A percentile compares a stretch with the other conserved stretches of the same genome.
Evolutionary conservation across 2,329 filamentous ascomycete species (phyloP).

Genomic region (Claviceps pazoutovae): DNA sequence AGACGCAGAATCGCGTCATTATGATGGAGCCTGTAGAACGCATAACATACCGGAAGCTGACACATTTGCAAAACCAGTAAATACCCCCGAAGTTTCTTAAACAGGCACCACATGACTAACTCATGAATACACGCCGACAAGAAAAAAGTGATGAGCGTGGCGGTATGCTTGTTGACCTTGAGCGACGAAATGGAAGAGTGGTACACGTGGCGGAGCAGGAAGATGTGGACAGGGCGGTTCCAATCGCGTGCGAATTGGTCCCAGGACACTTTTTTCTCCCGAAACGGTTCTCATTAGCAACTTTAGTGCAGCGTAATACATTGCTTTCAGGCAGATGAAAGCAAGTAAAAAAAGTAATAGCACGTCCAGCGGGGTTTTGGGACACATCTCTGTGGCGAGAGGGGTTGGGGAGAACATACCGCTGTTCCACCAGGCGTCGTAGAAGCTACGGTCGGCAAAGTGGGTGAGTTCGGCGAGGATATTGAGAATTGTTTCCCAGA

Average conservation of each 20-base stretch:
- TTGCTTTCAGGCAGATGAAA: no score
- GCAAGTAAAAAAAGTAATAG: no score
- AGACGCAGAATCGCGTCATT: no score
- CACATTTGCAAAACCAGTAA: conserved; percentile 59
- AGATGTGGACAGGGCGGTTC: conserved; percentile 66
- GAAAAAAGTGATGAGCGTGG: conserved; percentile 64
- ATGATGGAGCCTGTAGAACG: no score
- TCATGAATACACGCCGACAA: conserved; percentile 60
- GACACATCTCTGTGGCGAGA: background rate
- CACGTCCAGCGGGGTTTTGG: background rate
- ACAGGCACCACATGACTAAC: conserved; percentile 67
- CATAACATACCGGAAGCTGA: conserved; percentile 47
- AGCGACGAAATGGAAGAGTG: conserved; percentile 63
- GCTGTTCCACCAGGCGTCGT: conserved; percentile 50
- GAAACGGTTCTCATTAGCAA: background rate
- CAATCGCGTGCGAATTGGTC: conserved; percentile 70
- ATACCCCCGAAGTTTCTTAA: conserved; percentile 64
- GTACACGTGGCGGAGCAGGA: conserved; percentile 66
- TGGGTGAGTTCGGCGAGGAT: conserved; percentile 61
- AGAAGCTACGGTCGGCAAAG: conserved; percentile 66
- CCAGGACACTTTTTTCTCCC: conserved; percentile 36
- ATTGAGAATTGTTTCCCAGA: conserved; percentile 66
- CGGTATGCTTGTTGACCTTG: conserved; percentile 53
- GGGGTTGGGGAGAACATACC: conserved; percentile 19
- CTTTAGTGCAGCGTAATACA: no score